Evolutionary conservation across 495 filamentous ascomycete genomes (phyloP).

Genomic region (Xylaria bambusicola): DNA sequence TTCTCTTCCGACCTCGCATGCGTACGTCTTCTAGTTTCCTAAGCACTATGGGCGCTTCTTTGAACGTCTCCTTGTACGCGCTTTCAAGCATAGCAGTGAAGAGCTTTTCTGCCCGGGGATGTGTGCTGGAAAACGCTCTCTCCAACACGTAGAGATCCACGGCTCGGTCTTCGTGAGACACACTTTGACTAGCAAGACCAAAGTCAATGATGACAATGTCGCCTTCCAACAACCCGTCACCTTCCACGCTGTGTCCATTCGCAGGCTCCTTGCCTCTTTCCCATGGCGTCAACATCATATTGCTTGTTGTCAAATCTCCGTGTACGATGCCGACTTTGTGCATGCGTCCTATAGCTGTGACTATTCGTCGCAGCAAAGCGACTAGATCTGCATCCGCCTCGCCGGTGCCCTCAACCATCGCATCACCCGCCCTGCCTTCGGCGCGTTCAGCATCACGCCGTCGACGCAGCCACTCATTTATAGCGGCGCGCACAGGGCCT

Average conservation of each 20-base stretch:
- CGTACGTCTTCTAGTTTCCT: conserved; percentile 89
- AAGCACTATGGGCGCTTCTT: conserved; percentile 52
- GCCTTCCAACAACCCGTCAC: conserved; percentile 51
- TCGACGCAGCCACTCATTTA: conserved; percentile 63
- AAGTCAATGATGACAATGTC: conserved; percentile 95
- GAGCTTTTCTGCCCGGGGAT: conserved; percentile 79
- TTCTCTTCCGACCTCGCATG: conserved; percentile 94
- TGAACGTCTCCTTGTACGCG: conserved; percentile 49
- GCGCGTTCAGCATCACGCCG: conserved; percentile 39
- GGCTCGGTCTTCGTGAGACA: conserved; percentile 89
- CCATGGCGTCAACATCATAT: conserved; percentile 76
- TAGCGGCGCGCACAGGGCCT: conserved; percentile 61
- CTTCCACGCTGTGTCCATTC: conserved; percentile 24
- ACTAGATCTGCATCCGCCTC: conserved; percentile 37
- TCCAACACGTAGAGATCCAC: conserved; percentile 98
- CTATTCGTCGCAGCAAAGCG: conserved; percentile 71
- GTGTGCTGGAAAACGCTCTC: conserved; percentile 92
- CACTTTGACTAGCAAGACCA: conserved; percentile 79
- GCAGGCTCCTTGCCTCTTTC: conserved; percentile 21
- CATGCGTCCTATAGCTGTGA: conserved; percentile 71
- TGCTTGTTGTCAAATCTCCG: conserved; percentile 96
- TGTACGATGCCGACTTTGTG: conserved; percentile 85
- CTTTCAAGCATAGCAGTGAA: conserved; percentile 65
- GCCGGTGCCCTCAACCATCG: conserved; percentile 44
- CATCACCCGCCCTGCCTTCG: conserved; percentile 37